Percentiles rank a stretch among this genome's conserved stretches.
Evolutionary conservation across 306 rosid species (phyloP).

Genomic region (Cucurbita moschata): DNA sequence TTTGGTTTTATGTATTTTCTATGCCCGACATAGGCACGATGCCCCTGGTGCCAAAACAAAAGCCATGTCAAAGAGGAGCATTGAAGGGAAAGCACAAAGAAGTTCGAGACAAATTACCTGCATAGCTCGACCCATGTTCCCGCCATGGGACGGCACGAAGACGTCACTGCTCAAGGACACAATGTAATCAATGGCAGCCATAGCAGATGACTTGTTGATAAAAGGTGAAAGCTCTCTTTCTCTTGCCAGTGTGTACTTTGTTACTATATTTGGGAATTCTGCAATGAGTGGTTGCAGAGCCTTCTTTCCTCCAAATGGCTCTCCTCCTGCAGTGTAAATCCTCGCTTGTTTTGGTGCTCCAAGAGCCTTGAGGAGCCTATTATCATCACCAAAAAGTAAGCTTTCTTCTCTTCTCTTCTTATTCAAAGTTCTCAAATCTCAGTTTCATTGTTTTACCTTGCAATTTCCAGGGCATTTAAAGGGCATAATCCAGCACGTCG

Average conservation of each 20-base stretch:
- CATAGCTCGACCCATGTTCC: constrained; percentile 50
- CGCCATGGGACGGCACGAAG: constrained; percentile 40
- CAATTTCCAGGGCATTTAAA: constrained; percentile 36
- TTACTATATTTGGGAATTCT: constrained; percentile 34
- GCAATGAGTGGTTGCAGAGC: constrained; percentile 33
- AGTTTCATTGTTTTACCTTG: constrained; percentile 17
- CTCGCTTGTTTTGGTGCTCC: constrained; percentile 31
- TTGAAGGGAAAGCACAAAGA: too few species aligned
- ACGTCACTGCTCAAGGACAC: constrained; percentile 39
- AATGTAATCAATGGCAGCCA: constrained; percentile 48
- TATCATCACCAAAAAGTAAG: background rate
- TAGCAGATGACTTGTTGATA: constrained; percentile 31
- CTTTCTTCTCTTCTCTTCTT: background rate
- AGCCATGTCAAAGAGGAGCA: too few species aligned
- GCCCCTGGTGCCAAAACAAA: constrained; percentile 17
- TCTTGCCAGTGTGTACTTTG: constrained; percentile 30
- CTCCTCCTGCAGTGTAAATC: constrained; percentile 42
- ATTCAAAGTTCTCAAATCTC: background rate
- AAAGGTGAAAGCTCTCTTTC: constrained; percentile 31
- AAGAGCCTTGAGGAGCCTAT: constrained; percentile 38
- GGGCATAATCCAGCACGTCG: constrained; percentile 39
- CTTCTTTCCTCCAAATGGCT: constrained; percentile 29
- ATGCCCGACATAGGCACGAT: constrained; percentile 37
- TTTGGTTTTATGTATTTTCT: constrained; percentile 42
- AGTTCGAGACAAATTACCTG: constrained; percentile 10